A percentile compares a stretch with the other conserved stretches of the same genome.
Conservation (phyloP, 2,329 filamentous ascomycete genomes). For the Bipolaris sorokiniana region DNA sequence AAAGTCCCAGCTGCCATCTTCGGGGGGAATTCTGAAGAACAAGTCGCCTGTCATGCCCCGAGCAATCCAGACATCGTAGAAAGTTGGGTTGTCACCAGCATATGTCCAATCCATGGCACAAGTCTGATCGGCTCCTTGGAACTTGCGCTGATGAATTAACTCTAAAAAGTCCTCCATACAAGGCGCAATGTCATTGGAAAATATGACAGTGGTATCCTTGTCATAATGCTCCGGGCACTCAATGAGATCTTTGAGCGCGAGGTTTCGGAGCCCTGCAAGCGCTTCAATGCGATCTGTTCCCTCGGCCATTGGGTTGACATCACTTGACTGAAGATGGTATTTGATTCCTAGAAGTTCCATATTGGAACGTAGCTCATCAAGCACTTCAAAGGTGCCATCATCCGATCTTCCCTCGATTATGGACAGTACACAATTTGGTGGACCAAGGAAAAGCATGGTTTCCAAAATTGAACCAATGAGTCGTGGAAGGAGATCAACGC, state of each 20-base stretch:
- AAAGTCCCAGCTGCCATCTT: conserved; percentile 56
- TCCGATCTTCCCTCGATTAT: conserved; percentile 63
- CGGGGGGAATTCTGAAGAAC: conserved; percentile 62
- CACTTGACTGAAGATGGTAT: conserved; percentile 55
- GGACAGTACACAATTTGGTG: conserved; percentile 59
- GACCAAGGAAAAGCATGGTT: conserved; percentile 58
- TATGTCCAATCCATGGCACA: conserved; percentile 67
- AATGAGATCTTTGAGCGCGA: conserved; percentile 58
- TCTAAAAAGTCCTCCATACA: conserved; percentile 63
- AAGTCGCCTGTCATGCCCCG: conserved; percentile 60
- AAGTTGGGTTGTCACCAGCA: conserved; percentile 53
- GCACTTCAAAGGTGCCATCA: conserved; percentile 61
- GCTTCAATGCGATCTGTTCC: conserved; percentile 52
- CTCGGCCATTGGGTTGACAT: conserved; percentile 50
- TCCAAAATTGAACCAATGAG: conserved; percentile 61
- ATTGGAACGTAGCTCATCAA: conserved; percentile 51
- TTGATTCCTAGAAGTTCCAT: conserved; percentile 46
- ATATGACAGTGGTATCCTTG: conserved; percentile 85
- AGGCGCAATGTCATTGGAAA: conserved; percentile 79
- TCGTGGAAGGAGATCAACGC: conserved; percentile 55
- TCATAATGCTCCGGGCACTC: conserved; percentile 82
- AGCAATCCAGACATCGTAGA: conserved; percentile 65
- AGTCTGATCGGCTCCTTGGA: conserved; percentile 60
- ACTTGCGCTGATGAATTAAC: conserved; percentile 56
- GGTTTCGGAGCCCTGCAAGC: conserved; percentile 60